phyloP scores from a whole-genome alignment of 768 basidiomycete species.

The Leccinum obscurum region DNA sequence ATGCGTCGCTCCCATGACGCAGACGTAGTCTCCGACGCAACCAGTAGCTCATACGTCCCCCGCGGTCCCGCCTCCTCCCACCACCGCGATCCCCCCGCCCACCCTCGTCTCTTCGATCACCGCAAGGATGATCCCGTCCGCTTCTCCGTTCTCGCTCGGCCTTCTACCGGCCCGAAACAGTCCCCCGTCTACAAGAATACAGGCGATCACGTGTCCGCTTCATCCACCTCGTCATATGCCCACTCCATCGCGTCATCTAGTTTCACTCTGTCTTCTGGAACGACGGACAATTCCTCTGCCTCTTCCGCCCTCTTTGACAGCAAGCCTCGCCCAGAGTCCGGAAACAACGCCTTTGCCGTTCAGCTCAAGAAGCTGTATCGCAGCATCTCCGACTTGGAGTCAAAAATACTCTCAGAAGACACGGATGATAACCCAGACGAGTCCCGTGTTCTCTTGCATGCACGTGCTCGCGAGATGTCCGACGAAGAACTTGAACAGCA shows the following conservation, averaged over 20 bases:
- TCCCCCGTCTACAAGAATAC: conserved; percentile 60
- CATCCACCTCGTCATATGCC: conserved; percentile 73
- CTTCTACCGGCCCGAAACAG: conserved; percentile 41
- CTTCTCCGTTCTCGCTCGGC: conserved; percentile 67
- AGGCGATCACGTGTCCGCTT: conserved; percentile 71
- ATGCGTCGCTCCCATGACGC: conserved; percentile 63
- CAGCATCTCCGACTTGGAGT: conserved; percentile 76
- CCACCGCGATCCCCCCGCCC: conserved; percentile 34
- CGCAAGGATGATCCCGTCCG: conserved; percentile 88
- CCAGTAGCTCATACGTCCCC: conserved; percentile 48
- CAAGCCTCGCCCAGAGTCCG: conserved; percentile 50
- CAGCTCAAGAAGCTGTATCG: conserved; percentile 86
- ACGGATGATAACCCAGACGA: conserved; percentile 52
- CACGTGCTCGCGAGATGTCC: conserved; percentile 31
- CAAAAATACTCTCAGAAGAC: conserved; percentile 65
- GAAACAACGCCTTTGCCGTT: conserved; percentile 66
- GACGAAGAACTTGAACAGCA: conserved; percentile 69
- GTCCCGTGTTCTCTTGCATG: conserved; percentile 37
- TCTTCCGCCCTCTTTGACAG: conserved; percentile 71
- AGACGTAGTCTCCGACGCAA: conserved; percentile 61
- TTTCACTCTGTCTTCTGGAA: conserved; percentile 72
- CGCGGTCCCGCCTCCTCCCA: conserved; percentile 34
- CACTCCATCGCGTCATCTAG: conserved; percentile 65
- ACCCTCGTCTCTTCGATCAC: conserved; percentile 80
- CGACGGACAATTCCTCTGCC: conserved; percentile 73